Evolutionary conservation across 2,329 filamentous ascomycete genomes (phyloP), one percentile per base, ranked within the genome.

Genomic region (Colletotrichum liaoningense): DNA sequence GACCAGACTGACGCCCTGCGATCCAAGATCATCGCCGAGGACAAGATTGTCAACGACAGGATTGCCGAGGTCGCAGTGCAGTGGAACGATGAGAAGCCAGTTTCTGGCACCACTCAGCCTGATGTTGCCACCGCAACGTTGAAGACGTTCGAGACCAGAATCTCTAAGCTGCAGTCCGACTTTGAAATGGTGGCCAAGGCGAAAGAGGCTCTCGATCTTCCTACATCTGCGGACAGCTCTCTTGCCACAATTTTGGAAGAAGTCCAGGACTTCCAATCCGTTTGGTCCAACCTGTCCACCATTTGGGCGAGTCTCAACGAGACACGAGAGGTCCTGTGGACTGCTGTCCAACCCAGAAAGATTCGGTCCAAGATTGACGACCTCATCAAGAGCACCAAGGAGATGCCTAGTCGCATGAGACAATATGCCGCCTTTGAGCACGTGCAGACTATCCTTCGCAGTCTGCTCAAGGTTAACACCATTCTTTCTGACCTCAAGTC

Each of bases 351-450:
- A 80, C 96, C 97, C 9, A 91, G 97, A 75, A 99, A 98, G 84
- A 91, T 99, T 72, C 92, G 97, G 49, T 91, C 94, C 77, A 94
- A 94, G 75, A 92, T 99, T 63, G 96, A 99, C 79, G 93, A 93
- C 60, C 89, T 98, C 66, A 94, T 98, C 82, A 98, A 98, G 86
- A 97, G 97, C 90, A 98, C 95, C 46, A 98, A 98, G 85, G 96
- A 98, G 75, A 98, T 99, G 97, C 97, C 97, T 0, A 98, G 95
- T 83, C 93, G 97, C 73, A 98, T 99, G 96, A 93, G 97, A 74
- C 97, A 99, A 80, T 99, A 99, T 82, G 96, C 97, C 77, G 97
- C 97, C n/a, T 99, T 99, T 81, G 97, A 99, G 83, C 96, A 99
- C 80, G 95, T 99, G 52, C 97, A 99, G 81, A 95, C 91, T 75